Percentiles rank a stretch among this genome's conserved stretches.
phyloP scores from a whole-genome alignment of 768 basidiomycete species.

The Suillus spraguei region DNA sequence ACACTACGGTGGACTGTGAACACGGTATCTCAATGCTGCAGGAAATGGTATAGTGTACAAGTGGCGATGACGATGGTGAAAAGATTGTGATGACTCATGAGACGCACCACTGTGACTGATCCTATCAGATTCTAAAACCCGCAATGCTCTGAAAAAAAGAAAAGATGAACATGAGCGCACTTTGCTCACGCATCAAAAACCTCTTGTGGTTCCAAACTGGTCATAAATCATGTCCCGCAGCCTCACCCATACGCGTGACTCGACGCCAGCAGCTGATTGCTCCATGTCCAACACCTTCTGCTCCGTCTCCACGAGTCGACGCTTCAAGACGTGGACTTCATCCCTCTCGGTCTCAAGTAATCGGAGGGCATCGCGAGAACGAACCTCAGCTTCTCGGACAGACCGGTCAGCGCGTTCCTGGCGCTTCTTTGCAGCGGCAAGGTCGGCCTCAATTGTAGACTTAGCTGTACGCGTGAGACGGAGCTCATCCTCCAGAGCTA shows the following conservation, averaged over 20 bases:
- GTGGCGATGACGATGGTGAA: neutral
- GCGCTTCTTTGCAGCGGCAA: conserved; percentile 19
- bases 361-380: conserved; percentile 20
- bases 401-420: conserved; percentile 10
- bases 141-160: conserved; percentile 9
- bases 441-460: conserved; percentile 22
- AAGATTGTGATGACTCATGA: neutral
- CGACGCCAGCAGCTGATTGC: conserved; percentile 18
- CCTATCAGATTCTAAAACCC: conserved; percentile 1
- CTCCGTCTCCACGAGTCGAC: conserved; percentile 26
- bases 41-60: conserved; percentile 5
- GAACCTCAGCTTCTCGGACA: conserved; percentile 19
- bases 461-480: conserved; percentile 17
- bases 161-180: neutral
- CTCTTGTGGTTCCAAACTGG: conserved; percentile 20
- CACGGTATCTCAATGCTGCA: conserved; percentile 9
- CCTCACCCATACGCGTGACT: conserved; percentile 29
- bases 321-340: conserved; percentile 27
- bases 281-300: conserved; percentile 20
- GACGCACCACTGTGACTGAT: neutral
- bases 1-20: conserved; percentile 3
- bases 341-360: conserved; percentile 22
- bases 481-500: conserved; percentile 30
- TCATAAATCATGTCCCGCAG: conserved; percentile 34
- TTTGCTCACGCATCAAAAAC: neutral